A percentile compares a stretch with the other conserved stretches of the same genome.
phyloP scores from a whole-genome alignment of 192 early-diverging fungal genomes.

The Tieghemiomyces parasiticus region DNA sequence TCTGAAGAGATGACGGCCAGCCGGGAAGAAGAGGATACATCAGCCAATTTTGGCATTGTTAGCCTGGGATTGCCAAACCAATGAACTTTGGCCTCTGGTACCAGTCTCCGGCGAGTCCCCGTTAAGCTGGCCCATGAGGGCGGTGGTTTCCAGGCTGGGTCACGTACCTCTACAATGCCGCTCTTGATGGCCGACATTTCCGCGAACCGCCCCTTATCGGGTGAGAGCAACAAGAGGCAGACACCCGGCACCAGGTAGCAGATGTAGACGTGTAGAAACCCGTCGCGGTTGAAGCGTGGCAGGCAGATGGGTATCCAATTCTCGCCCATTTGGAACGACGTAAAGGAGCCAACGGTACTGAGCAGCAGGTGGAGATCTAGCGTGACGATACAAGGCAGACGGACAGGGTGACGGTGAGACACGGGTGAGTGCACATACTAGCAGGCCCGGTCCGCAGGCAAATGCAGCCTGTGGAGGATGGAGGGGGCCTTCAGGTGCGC shows the following conservation, averaged over 20 bases:
- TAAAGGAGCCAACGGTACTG: conserved; percentile 61
- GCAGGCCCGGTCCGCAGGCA: too few relatives aligned
- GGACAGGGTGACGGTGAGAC: too few relatives aligned
- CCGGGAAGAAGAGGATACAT: conserved; percentile 2
- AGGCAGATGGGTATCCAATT: conserved; percentile 91
- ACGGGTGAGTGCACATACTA: too few relatives aligned
- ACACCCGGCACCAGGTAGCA: conserved; percentile 60
- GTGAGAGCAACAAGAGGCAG: conserved; percentile 56
- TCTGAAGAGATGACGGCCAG: conserved; percentile 10
- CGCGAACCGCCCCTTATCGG: conserved; percentile 74
- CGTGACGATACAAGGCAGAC: not conserved
- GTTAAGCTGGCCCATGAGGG: not conserved
- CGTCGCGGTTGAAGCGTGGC: conserved; percentile 76
- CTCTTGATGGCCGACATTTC: conserved; percentile 53
- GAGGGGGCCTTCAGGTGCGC: too few relatives aligned
- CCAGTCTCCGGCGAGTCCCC: conserved; percentile 1
- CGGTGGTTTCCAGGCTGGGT: not conserved
- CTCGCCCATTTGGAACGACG: conserved; percentile 63
- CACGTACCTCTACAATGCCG: conserved; percentile 41
- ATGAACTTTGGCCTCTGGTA: conserved; percentile 19
- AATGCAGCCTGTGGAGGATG: too few relatives aligned
- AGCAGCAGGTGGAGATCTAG: conserved; percentile 66
- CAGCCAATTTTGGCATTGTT: too few relatives aligned
- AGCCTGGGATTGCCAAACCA: not conserved
- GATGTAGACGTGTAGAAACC: conserved; percentile 80